Base-by-base conservation (phyloP, 2,329 filamentous ascomycete genomes). In the Endocalyx cinctus region DNA sequence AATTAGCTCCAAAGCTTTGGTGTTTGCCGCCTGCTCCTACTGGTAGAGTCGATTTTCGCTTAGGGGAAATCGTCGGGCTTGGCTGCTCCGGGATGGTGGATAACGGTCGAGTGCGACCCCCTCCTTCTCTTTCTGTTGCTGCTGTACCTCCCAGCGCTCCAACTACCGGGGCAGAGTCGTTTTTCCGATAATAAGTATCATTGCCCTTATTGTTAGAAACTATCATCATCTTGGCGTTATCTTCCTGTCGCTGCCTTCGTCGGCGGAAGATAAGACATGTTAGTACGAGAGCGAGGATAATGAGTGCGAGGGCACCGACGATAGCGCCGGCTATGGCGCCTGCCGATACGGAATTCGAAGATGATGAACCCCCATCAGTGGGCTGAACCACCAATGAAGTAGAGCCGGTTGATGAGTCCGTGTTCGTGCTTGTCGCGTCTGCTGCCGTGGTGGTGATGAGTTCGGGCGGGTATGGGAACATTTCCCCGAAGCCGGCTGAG, bases 391-490 rank as follows among this genome's bases (percentile, higher is more conserved):
- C 10, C 25, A 28, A 3, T 11, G 23, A 5, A 13, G 10, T 20
- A 15, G 14, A 4, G 20, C n/a, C n/a, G 7, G 35, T 27, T 18
- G 34, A 26, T 3, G 33, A n/a, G n/a, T n/a, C n/a, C 17, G 31
- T 16, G 19, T 17, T 10, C 6, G 31, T 10, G 11, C 26, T 16
- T 22, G 29, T 11, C 11, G 39, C 19, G 15, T 32, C 20, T 11
- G 32, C 36, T 23, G 37, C 29, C 4, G 36, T 35, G 29, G 34
- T 43, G 13, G 45, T 44, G 14, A 22, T 39, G n/a, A 47, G 20
- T 17, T 50, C 50, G 6, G 46, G 48, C 4, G 53, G 53, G 16
- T 41, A 50, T 1, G 52, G 51, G 25, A 46, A 52, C 33, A 57
- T 29, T 32, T 55, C 42, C 15, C 48, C 52, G 27, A 46, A 51